Evolutionary conservation across 164 flowering plant genomes (phyloP), one percentile per base, ranked within the genome.

Genomic region (Berberis thunbergii): DNA sequence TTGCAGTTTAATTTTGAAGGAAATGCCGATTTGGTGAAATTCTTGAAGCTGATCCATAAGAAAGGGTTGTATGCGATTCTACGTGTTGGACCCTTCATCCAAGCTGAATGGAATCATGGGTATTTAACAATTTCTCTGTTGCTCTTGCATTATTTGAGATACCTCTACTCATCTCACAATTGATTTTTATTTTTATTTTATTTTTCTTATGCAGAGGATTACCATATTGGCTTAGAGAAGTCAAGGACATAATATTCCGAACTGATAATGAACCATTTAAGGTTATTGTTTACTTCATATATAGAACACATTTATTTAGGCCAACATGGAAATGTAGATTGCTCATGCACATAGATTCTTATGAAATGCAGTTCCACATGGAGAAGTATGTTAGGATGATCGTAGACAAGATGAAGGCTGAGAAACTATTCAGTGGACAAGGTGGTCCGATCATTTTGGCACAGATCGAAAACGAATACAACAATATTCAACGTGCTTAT

Each of bases 381-480:
- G 63, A 77, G 60, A 76, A 59, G 52, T 84, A 68, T 49, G 41
- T 70, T 4, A 71, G 69, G 68, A 77, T 65, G 78, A 75, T 82
- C 46, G 66, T 81, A 40, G 48, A 69, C 4, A 72, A 69, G 73
- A 70, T 84, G 79, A 82, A 78, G 64, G 64, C 67, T 0, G 81
- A 75, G 72, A 82, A 84, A 26, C 58, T 81, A 49, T 81, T 72
- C 72, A 79, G 78, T 45, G 63, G 81, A 44, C 89, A 84, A 71
- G 86, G 89, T 63, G 89, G 89, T 48, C 89, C 86, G 1, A 84
- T 84, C 41, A 72, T 84, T 62, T 4, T 84, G 53, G 54, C 83
- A 6, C 89, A 94, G 96, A 85, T 95, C 13, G 99, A 95, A 66
- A 95, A 95, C 59, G 97, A 95, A 73, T 95, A 95, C 70, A 83